These are phyloP conservation scores for Russula virescens DNA, from an alignment of 768 basidiomycete species.

Conservation along the genomic window DNA sequence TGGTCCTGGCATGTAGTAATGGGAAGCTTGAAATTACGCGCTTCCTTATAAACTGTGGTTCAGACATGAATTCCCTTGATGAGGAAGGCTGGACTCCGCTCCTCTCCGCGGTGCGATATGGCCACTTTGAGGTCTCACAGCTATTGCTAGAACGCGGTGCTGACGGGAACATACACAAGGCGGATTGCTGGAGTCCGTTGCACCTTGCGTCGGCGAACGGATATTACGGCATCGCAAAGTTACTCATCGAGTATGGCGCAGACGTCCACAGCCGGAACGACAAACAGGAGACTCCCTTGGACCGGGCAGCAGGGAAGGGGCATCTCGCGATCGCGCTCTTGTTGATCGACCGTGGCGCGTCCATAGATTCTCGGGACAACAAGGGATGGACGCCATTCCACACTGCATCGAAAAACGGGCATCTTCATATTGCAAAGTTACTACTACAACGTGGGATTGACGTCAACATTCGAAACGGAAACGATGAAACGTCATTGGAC, in stretches of 20 bases:
- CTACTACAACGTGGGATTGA: background rate
- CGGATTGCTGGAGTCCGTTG: background rate
- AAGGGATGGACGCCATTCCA: conserved; percentile 6
- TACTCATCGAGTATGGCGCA: background rate
- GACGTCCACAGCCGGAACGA: background rate
- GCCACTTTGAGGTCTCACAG: background rate
- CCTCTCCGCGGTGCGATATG: background rate
- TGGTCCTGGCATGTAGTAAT: background rate
- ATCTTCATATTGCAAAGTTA: background rate
- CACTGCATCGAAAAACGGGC: background rate
- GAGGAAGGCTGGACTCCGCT: background rate
- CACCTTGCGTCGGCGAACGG: background rate
- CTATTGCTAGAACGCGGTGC: conserved; percentile 3
- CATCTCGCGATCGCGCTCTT: background rate
- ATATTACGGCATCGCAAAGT: background rate
- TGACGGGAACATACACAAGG: background rate
- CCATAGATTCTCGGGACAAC: background rate
- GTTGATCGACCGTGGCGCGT: background rate
- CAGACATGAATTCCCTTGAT: background rate
- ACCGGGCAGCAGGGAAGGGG: background rate
- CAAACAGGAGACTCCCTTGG: background rate
- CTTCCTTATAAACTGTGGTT: background rate
- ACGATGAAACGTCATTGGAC: background rate
- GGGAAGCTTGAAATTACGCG: background rate
- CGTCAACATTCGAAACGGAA: background rate